phyloP scores from a whole-genome alignment of 1,139 yeast genomes.

The Torulaspora globosa region DNA sequence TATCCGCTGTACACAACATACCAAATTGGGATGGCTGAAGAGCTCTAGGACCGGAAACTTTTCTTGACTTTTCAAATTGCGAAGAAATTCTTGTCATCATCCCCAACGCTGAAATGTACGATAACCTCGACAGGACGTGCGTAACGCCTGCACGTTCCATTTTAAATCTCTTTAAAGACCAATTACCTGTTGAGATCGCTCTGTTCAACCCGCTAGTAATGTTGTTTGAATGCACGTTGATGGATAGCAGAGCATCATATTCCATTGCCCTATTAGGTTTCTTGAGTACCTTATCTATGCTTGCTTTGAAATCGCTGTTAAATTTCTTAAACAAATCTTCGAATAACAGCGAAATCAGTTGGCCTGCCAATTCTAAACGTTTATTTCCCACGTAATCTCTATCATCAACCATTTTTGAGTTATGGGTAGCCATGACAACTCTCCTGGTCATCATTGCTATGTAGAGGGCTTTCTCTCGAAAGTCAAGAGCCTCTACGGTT shows the following conservation, averaged over 20 bases:
- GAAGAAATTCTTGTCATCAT: slow-evolving; percentile 99
- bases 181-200: slow-evolving; percentile 96
- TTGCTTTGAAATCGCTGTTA: slow-evolving; percentile 88
- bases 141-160: slow-evolving; percentile 99
- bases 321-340: slow-evolving; percentile 97
- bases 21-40: slow-evolving; percentile 98
- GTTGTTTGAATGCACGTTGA: slow-evolving; percentile 85
- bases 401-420: slow-evolving; percentile 94
- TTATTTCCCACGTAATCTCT: slow-evolving; percentile 98
- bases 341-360: slow-evolving; percentile 85
- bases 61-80: slow-evolving; percentile 95
- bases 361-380: slow-evolving; percentile 95
- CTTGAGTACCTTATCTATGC: slow-evolving; percentile 86
- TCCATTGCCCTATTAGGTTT: slow-evolving; percentile 94
- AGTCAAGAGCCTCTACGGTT: slow-evolving; percentile 78
- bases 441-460: slow-evolving; percentile 96
- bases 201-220: slow-evolving; percentile 92
- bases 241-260: slow-evolving; percentile 85
- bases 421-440: slow-evolving; percentile 91
- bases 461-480: slow-evolving; percentile 89
- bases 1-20: slow-evolving; percentile 97
- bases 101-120: slow-evolving; percentile 92
- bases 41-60: slow-evolving; percentile 98
- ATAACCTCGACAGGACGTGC: slow-evolving; percentile 84
- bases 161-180: slow-evolving; percentile 98